phyloP scores from a whole-genome alignment of 768 basidiomycete species.

The Saitozyma sp. region DNA sequence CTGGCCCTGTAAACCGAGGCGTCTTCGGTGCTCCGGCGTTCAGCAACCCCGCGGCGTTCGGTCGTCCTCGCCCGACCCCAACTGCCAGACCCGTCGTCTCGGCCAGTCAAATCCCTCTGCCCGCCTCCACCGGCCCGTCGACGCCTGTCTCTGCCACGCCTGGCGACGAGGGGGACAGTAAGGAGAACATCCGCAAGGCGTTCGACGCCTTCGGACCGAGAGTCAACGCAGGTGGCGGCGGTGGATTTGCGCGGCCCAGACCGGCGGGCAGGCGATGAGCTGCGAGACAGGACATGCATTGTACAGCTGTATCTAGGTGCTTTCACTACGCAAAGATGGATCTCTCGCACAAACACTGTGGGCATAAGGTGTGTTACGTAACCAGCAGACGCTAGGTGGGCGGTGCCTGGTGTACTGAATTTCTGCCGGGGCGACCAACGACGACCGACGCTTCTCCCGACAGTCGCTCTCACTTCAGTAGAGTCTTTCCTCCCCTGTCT shows the following conservation, averaged over 20 bases:
- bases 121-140: slow-evolving; percentile 23
- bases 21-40: slow-evolving; percentile 10
- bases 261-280: slow-evolving; percentile 42
- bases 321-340: not conserved
- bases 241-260: slow-evolving; percentile 45
- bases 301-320: not conserved
- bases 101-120: slow-evolving; percentile 32
- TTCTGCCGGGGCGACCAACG: too few species aligned
- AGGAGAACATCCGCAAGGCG: slow-evolving; percentile 37
- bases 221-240: slow-evolving; percentile 38
- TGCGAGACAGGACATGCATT: not conserved
- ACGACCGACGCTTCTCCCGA: too few species aligned
- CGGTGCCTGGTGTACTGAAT: too few species aligned
- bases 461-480: too few species aligned
- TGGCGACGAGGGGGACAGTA: slow-evolving; percentile 35
- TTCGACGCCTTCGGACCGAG: slow-evolving; percentile 51
- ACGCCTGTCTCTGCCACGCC: slow-evolving; percentile 20
- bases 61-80: slow-evolving; percentile 29
- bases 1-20: not conserved
- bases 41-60: slow-evolving; percentile 27
- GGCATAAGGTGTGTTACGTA: too few species aligned
- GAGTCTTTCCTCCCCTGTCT: too few species aligned
- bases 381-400: too few species aligned
- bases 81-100: slow-evolving; percentile 15
- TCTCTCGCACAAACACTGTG: too few species aligned